Conservation (phyloP, 2,329 filamentous ascomycete species). For the Fusarium neocosmosporiellum region DNA sequence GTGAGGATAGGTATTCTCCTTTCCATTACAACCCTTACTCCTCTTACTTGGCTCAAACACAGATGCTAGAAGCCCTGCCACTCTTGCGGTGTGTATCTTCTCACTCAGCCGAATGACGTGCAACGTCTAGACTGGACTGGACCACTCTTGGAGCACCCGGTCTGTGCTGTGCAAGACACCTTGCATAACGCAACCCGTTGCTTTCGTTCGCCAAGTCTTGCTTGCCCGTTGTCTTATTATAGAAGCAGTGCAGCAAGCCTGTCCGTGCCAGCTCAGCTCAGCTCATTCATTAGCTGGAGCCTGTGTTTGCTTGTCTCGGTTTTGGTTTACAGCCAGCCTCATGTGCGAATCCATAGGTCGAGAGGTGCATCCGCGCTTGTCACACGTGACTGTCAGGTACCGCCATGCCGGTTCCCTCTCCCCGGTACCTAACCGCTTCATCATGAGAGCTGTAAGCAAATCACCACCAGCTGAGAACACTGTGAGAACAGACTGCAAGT, state of each 20-base stretch:
- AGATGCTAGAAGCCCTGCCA: not conserved
- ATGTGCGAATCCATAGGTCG: not conserved
- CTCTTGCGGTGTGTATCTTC: not conserved
- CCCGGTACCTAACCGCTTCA: not conserved
- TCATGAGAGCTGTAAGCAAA: not conserved
- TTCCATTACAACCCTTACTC: not conserved
- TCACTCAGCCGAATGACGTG: not conserved
- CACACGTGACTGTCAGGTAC: conserved; percentile 1
- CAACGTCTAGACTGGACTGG: not conserved
- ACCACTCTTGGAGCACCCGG: not conserved
- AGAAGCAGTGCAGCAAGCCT: not conserved
- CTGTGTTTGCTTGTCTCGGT: not conserved
- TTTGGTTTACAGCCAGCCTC: not conserved
- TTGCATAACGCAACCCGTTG: not conserved
- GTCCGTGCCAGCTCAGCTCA: not conserved
- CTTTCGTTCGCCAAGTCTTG: not conserved
- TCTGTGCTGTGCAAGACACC: not conserved
- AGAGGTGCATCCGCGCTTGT: conserved; percentile 1
- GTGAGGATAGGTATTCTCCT: not conserved
- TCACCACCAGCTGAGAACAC: not conserved
- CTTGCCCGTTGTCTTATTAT: not conserved
- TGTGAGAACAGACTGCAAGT: not conserved
- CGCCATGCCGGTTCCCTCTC: not conserved
- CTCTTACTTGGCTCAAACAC: not conserved
- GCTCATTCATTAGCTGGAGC: not conserved